These are phyloP conservation scores for Citrus unshiu DNA, from an alignment of 345 rosid genomes.

Conservation along the genomic window DNA sequence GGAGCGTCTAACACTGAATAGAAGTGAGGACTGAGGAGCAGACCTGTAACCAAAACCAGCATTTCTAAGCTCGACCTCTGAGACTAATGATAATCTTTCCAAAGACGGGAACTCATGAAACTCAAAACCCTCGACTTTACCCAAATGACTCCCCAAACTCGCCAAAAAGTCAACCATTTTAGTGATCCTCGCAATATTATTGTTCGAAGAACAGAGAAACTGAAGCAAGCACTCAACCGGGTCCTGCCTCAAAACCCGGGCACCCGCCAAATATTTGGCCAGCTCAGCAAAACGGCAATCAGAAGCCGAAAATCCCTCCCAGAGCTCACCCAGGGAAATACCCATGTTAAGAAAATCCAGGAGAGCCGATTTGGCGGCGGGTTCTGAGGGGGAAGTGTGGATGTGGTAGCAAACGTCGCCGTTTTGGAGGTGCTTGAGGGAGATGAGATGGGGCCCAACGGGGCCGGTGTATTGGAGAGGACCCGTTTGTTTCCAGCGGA, in stretches of 20 bases:
- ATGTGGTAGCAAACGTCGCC: constrained; percentile 52
- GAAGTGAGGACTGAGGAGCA: not conserved
- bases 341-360: constrained; percentile 71
- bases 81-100: constrained; percentile 54
- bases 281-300: constrained; percentile 71
- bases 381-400: constrained; percentile 41
- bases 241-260: constrained; percentile 89
- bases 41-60: constrained; percentile 95
- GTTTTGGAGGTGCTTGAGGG: constrained; percentile 59
- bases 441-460: constrained; percentile 67
- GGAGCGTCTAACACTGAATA: not conserved
- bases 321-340: constrained; percentile 50
- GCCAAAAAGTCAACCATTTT: constrained; percentile 88
- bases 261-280: constrained; percentile 58
- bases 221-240: constrained; percentile 89
- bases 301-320: constrained; percentile 58
- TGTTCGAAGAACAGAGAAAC: constrained; percentile 90
- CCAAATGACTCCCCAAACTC: constrained; percentile 60
- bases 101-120: constrained; percentile 84
- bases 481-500: constrained; percentile 89
- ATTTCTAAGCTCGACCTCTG: constrained; percentile 64
- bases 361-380: constrained; percentile 54
- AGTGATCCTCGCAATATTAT: constrained; percentile 79
- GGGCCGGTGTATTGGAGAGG: constrained; percentile 66
- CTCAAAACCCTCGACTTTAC: constrained; percentile 57